A percentile compares a stretch with the other conserved stretches of the same genome.
Conservation (phyloP, 768 basidiomycete species). For the Lentinula guzmanii region DNA sequence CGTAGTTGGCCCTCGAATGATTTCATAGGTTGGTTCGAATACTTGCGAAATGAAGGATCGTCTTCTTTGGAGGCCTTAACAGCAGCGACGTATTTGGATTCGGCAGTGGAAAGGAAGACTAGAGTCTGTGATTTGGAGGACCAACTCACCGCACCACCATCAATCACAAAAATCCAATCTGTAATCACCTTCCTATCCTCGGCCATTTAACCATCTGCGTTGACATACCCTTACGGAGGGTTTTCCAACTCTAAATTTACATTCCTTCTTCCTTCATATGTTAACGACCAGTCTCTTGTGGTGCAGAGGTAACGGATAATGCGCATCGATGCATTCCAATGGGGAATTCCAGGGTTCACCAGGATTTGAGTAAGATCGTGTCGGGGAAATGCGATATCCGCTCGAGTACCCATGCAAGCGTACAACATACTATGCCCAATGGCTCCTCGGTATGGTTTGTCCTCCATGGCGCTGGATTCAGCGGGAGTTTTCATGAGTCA, state of each 20-base stretch:
- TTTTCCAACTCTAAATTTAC: neutral
- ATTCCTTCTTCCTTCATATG: neutral
- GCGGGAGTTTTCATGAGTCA: neutral
- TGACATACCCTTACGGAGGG: neutral
- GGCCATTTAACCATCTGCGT: constrained; percentile 9
- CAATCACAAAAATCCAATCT: constrained; percentile 11
- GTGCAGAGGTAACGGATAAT: constrained; percentile 25
- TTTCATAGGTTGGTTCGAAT: neutral
- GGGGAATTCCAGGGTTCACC: constrained; percentile 17
- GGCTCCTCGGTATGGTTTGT: constrained; percentile 16
- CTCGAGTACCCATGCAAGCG: constrained; percentile 18
- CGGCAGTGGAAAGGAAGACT: constrained; percentile 6
- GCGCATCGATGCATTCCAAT: constrained; percentile 26
- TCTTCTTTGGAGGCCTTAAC: constrained; percentile 10
- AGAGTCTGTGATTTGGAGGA: constrained; percentile 5
- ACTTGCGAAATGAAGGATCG: constrained; percentile 5
- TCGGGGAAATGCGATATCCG: constrained; percentile 24
- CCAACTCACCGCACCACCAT: constrained; percentile 9
- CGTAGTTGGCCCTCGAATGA: neutral
- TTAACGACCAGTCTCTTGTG: constrained; percentile 7
- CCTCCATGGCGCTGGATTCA: constrained; percentile 10
- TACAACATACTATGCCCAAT: constrained; percentile 21
- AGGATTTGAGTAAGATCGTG: constrained; percentile 17
- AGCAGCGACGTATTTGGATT: constrained; percentile 12
- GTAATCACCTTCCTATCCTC: constrained; percentile 5